Evolutionary conservation across 2,329 filamentous ascomycete species (phyloP).

Genomic region (Dendryphion nanum): DNA sequence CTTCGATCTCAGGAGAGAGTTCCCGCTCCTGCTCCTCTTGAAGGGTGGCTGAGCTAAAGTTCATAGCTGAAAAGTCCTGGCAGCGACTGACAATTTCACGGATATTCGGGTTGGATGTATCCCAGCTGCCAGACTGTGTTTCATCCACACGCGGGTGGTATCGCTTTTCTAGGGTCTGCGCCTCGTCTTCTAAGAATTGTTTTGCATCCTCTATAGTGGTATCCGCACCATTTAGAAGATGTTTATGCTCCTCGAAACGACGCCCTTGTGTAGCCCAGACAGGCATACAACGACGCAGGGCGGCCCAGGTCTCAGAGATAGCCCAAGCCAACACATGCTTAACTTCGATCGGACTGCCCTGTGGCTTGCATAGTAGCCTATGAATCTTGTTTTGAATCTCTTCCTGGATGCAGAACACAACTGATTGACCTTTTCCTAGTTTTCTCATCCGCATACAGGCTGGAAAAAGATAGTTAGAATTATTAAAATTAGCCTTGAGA

Average conservation of each 20-base stretch:
- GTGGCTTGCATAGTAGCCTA: not conserved
- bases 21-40: slow-evolving; percentile 70
- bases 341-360: slow-evolving; percentile 29
- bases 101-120: slow-evolving; percentile 19
- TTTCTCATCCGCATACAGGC: slow-evolving; percentile 66
- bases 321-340: slow-evolving; percentile 60
- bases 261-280: slow-evolving; percentile 63
- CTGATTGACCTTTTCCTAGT: slow-evolving; percentile 64
- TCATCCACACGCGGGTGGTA: not conserved
- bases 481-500: not conserved
- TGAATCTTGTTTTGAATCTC: slow-evolving; percentile 51
- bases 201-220: slow-evolving; percentile 32
- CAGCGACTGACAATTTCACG: slow-evolving; percentile 18
- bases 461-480: slow-evolving; percentile 15
- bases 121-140: slow-evolving; percentile 7
- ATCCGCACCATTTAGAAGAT: slow-evolving; percentile 27
- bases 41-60: slow-evolving; percentile 41
- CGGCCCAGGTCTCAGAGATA: slow-evolving; percentile 56
- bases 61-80: slow-evolving; percentile 23
- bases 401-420: slow-evolving; percentile 59
- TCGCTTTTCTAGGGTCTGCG: slow-evolving; percentile 46
- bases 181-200: slow-evolving; percentile 57
- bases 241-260: slow-evolving; percentile 46
- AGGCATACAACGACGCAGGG: slow-evolving; percentile 51
- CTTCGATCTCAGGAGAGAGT: slow-evolving; percentile 62